Conservation (phyloP, 2,329 filamentous ascomycete genomes). For the Aspergillus amoenus region DNA sequence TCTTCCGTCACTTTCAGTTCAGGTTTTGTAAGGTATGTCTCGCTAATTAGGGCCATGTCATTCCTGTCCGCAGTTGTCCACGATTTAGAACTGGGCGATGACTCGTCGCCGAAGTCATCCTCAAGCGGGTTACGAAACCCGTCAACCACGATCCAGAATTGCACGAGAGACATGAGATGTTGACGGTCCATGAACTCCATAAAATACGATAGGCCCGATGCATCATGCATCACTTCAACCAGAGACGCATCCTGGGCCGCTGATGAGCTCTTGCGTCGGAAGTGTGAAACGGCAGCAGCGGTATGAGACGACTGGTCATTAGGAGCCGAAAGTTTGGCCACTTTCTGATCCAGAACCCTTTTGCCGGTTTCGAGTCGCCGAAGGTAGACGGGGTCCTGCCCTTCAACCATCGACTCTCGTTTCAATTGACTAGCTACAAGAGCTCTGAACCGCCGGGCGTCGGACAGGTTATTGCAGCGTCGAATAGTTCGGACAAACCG, state of each 20-base stretch:
- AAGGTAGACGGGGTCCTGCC: slow-evolving; percentile 81
- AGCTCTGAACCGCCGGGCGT: slow-evolving; percentile 87
- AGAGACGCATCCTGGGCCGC: slow-evolving; percentile 73
- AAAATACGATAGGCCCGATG: slow-evolving; percentile 92
- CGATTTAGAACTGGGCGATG: slow-evolving; percentile 60
- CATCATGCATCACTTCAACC: slow-evolving; percentile 82
- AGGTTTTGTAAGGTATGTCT: slow-evolving; percentile 78
- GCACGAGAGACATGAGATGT: slow-evolving; percentile 80
- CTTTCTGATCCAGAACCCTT: slow-evolving; percentile 81
- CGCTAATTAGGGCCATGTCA: slow-evolving; percentile 87
- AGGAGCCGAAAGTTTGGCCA: slow-evolving; percentile 73
- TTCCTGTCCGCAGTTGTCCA: slow-evolving; percentile 84
- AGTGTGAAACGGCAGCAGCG: slow-evolving; percentile 28
- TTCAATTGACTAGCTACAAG: slow-evolving; percentile 91
- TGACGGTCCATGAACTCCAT: slow-evolving; percentile 99
- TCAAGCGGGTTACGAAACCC: slow-evolving; percentile 93
- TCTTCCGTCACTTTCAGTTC: slow-evolving; percentile 75
- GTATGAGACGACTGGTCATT: slow-evolving; percentile 47
- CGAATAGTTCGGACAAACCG: slow-evolving; percentile 87
- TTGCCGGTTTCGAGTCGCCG: slow-evolving; percentile 90
- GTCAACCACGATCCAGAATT: slow-evolving; percentile 98
- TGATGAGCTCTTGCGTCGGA: slow-evolving; percentile 48
- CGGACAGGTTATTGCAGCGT: slow-evolving; percentile 85
- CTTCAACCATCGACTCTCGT: slow-evolving; percentile 73
- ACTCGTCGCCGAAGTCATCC: slow-evolving; percentile 73